Conservation (phyloP, 345 rosid species). For the Euphorbia peplus region DNA sequence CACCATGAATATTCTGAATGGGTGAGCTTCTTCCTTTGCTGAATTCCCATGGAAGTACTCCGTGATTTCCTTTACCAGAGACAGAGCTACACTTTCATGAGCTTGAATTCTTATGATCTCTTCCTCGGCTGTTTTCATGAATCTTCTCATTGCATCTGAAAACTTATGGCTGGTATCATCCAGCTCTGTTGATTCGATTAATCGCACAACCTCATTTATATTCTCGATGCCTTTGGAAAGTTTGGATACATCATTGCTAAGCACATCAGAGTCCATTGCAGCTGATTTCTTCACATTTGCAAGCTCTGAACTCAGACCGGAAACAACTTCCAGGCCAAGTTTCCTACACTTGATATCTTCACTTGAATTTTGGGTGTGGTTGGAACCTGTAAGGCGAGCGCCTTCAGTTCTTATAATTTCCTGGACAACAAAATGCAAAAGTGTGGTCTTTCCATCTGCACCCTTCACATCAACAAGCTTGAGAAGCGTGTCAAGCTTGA, state of each 20-base stretch:
- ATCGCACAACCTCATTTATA: slow-evolving; percentile 48
- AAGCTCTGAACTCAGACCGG: slow-evolving; percentile 75
- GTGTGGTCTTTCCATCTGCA: slow-evolving; percentile 94
- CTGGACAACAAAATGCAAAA: slow-evolving; percentile 93
- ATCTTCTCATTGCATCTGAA: slow-evolving; percentile 66
- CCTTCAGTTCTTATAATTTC: slow-evolving; percentile 95
- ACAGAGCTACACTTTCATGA: slow-evolving; percentile 77
- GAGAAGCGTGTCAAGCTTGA: slow-evolving; percentile 95
- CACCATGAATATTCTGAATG: slow-evolving; percentile 95
- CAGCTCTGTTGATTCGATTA: slow-evolving; percentile 34
- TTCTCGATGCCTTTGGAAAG: slow-evolving; percentile 64
- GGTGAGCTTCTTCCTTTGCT: slow-evolving; percentile 98
- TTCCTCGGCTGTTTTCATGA: slow-evolving; percentile 65
- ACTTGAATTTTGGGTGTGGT: slow-evolving; percentile 31
- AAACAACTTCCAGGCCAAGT: slow-evolving; percentile 91
- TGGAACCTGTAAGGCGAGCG: slow-evolving; percentile 60
- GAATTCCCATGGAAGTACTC: slow-evolving; percentile 99
- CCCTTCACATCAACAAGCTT: slow-evolving; percentile 96
- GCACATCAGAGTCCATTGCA: slow-evolving; percentile 93
- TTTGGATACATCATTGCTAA: slow-evolving; percentile 72
- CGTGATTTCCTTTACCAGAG: slow-evolving; percentile 90
- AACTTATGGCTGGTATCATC: slow-evolving; percentile 53
- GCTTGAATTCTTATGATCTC: slow-evolving; percentile 88
- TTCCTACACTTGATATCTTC: slow-evolving; percentile 82
- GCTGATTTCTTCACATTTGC: slow-evolving; percentile 89